These are phyloP conservation scores for Tuber indicum DNA, from an alignment of 495 filamentous ascomycete genomes.

Conservation along the genomic window DNA sequence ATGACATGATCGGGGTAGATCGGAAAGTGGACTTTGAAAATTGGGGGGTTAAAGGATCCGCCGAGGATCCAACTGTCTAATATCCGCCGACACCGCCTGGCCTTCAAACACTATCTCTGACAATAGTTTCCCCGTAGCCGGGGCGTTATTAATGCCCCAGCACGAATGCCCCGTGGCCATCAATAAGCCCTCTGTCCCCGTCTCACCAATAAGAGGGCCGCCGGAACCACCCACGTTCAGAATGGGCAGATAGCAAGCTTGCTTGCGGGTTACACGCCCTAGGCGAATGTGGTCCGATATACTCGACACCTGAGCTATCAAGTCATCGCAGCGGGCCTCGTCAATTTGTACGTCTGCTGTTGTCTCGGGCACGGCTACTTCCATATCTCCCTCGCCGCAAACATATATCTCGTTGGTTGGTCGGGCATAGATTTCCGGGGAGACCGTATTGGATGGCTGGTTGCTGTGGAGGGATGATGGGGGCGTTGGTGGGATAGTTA, in stretches of 20 bases:
- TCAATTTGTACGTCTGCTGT: slow-evolving; percentile 75
- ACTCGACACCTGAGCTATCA: slow-evolving; percentile 70
- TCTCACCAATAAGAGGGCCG: slow-evolving; percentile 72
- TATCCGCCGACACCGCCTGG: slow-evolving; percentile 64
- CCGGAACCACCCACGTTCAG: slow-evolving; percentile 54
- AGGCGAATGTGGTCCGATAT: slow-evolving; percentile 70
- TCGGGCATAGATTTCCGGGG: slow-evolving; percentile 89
- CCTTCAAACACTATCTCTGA: slow-evolving; percentile 81
- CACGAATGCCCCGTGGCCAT: slow-evolving; percentile 90
- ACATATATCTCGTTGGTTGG: slow-evolving; percentile 86
- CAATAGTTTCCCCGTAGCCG: slow-evolving; percentile 82
- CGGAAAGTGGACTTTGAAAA: background rate
- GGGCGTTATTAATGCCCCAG: slow-evolving; percentile 97
- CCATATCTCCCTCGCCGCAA: slow-evolving; percentile 78
- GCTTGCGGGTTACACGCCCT: slow-evolving; percentile 70
- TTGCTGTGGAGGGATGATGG: slow-evolving; percentile 41
- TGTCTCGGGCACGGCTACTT: slow-evolving; percentile 66
- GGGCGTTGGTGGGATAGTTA: slow-evolving; percentile 61
- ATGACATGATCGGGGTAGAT: background rate
- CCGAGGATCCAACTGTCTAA: slow-evolving; percentile 64
- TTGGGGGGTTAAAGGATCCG: slow-evolving; percentile 44
- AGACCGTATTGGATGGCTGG: slow-evolving; percentile 43
- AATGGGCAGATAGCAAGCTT: slow-evolving; percentile 92
- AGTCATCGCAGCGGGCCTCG: slow-evolving; percentile 71
- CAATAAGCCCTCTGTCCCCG: slow-evolving; percentile 67